Base-by-base conservation (phyloP, 2,329 filamentous ascomycete species). In the Metarhizium rileyi region DNA sequence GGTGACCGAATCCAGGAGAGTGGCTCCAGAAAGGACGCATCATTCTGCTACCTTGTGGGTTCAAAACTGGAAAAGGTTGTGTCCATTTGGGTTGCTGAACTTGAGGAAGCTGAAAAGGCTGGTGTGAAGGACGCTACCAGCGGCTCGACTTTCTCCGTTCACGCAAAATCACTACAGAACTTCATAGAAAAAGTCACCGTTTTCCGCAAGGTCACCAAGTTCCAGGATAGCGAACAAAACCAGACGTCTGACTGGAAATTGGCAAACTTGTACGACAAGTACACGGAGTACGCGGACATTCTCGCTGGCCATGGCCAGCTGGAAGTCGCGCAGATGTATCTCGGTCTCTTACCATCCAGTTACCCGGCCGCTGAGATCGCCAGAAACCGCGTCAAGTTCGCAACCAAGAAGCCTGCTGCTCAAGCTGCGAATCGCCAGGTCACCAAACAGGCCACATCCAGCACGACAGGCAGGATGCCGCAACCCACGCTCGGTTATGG, bases 111-210 rank as follows among this genome's bases (percentile, higher is more conserved):
- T 23, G 90, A 96, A 66, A 80, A 85, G 59, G 81, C 82, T 42
- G 83, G 81, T 12, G 73, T 94, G 53, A 77, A 89, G 59, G 78
- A 84, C 54, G 75, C 78, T 20, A 76, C 76, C 23, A 80, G 80
- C 30, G 87, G 90, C 60, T 91, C 87, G 22, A 86, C 82, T 51
- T 98, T 96, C 70, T 95, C 91, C 0, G 83, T 97, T 46, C 93
- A 97, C 61, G 90, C 91, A 49, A 83, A 83, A 53, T 85, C 86
- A 44, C 73, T 98, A 41, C 93, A 97, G 67, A 84, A 87, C 56
- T 91, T 98, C 63, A 95, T 98, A 54, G 93, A 98, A 71, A 98
- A 98, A 75, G 93, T 98, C 44, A 95, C 90, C 0, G 81, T 98
- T 48, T 98, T 98, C 82, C 85, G 93, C 49, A 81, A 93, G 57